Base-by-base conservation (phyloP, 2,329 filamentous ascomycete genomes). In the Pseudogymnoascus sp. region DNA sequence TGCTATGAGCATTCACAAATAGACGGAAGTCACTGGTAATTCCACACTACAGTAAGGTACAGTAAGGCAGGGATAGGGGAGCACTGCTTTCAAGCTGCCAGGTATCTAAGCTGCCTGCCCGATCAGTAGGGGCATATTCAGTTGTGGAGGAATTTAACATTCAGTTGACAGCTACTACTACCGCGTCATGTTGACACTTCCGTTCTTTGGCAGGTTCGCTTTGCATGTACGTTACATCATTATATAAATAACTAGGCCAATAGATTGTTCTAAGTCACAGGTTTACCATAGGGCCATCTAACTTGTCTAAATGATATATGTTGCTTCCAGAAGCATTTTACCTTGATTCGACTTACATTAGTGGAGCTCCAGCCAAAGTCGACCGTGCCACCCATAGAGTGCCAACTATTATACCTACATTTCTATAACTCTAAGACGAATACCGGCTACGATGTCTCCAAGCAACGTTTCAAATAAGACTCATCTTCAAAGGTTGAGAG, bases 401-500 rank as follows among this genome's bases (percentile, higher is more conserved):
- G 44, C 24, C 24, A 50, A n/a, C 24, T 50, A n/a, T 50, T 50
- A 29, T 31, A 50, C 5, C 44, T 53, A 8, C 44, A 53, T 24
- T 53, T 31, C 44, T 16, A 31, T 53, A 53, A 31, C 14, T 53
- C 44, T 53, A 7, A 31, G 31, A 53, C 44, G 14, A 53, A 53
- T 42, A 26, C 24, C 14, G 11, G 24, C 42, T 47, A 62, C 61
- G 62, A 68, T 66, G 64, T 65, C 65, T 14, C 42, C 61, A 53
- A 62, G 24, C 24, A 64, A 65, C 31, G 59, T 53, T 59, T 40
- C 50, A 40, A 61, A 63, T 31, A 77, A 77, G 64, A 67, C 73
- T 64, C 74, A 75, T 35, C 75, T 77, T 66, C 76, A 76, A 59
- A 76, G 77, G 56, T 72, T 81, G 31, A 74, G 79, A 64, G 78